Percentiles rank a stretch among this genome's conserved stretches.
Evolutionary conservation across 805 yeast species (phyloP).

Genomic region (Starmerella gropengiesseri): DNA sequence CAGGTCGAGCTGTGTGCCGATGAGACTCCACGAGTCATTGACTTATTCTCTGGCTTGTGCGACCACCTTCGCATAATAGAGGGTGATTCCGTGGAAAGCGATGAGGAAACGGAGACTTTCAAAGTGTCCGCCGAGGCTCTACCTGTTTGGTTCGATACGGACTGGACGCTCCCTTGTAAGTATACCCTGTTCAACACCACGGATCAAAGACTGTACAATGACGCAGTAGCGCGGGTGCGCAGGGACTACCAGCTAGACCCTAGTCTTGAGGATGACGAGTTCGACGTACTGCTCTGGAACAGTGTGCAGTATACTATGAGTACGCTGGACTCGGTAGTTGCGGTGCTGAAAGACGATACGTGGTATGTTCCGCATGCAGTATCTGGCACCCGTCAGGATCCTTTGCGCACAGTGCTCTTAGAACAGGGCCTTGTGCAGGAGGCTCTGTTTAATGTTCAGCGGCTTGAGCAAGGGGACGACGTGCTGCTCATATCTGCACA

Average conservation of each 20-base stretch:
- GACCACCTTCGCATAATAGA: not conserved
- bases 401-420: not conserved
- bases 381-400: not conserved
- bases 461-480: not conserved
- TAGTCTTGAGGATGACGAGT: not conserved
- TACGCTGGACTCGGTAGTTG: not conserved
- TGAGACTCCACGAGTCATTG: not conserved
- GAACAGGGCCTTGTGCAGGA: constrained; percentile 4
- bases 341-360: not conserved
- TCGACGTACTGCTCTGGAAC: not conserved
- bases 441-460: constrained; percentile 1
- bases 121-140: not conserved
- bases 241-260: not conserved
- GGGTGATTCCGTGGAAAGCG: not conserved
- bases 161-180: not conserved
- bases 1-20: not conserved
- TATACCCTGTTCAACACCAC: not conserved
- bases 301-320: constrained; percentile 3
- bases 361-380: constrained; percentile 1
- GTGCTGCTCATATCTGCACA: constrained; percentile 1
- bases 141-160: constrained; percentile 1
- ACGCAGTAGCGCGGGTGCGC: not conserved
- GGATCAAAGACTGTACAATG: not conserved
- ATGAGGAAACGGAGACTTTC: not conserved
- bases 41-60: not conserved